Percentiles rank a stretch among this genome's conserved stretches.
These are phyloP conservation scores for Termitomyces sp. DNA, from an alignment of 768 basidiomycete genomes.

Conservation along the genomic window DNA sequence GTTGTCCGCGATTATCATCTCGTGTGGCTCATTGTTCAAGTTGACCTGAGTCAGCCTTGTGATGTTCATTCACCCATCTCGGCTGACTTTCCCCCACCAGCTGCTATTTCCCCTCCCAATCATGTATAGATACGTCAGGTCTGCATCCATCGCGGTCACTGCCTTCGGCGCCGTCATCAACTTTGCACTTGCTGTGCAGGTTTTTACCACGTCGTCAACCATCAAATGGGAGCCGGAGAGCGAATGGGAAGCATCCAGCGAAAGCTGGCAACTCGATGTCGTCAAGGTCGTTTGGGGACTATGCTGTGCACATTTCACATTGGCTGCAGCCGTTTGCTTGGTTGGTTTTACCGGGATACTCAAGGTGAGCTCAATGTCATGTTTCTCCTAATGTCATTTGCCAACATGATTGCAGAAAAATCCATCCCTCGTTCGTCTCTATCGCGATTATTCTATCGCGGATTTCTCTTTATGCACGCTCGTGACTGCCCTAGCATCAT, in stretches of 20 bases:
- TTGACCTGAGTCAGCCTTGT: slow-evolving; percentile 12
- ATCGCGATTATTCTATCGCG: slow-evolving; percentile 76
- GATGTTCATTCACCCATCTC: slow-evolving; percentile 10
- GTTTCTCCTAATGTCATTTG: not conserved
- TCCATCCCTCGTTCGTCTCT: slow-evolving; percentile 65
- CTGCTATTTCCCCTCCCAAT: not conserved
- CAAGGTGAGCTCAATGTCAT: slow-evolving; percentile 38
- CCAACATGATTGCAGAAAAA: slow-evolving; percentile 39
- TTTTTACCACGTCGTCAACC: slow-evolving; percentile 19
- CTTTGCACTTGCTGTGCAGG: slow-evolving; percentile 23
- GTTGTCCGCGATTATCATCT: slow-evolving; percentile 1
- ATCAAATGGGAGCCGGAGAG: slow-evolving; percentile 41
- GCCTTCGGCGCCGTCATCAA: slow-evolving; percentile 24
- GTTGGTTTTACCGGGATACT: slow-evolving; percentile 66
- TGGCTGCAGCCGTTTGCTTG: slow-evolving; percentile 56
- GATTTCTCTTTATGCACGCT: slow-evolving; percentile 69
- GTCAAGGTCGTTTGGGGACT: slow-evolving; percentile 55
- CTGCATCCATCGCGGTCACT: slow-evolving; percentile 21
- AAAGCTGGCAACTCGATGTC: slow-evolving; percentile 35
- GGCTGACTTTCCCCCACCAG: not conserved
- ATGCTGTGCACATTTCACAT: slow-evolving; percentile 59
- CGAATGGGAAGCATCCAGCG: slow-evolving; percentile 38
- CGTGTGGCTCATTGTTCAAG: not conserved
- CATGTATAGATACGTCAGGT: slow-evolving; percentile 19
- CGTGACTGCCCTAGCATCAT: slow-evolving; percentile 48